Evolutionary conservation across 768 basidiomycete genomes (phyloP).

Genomic region (Leccinum variicolor): DNA sequence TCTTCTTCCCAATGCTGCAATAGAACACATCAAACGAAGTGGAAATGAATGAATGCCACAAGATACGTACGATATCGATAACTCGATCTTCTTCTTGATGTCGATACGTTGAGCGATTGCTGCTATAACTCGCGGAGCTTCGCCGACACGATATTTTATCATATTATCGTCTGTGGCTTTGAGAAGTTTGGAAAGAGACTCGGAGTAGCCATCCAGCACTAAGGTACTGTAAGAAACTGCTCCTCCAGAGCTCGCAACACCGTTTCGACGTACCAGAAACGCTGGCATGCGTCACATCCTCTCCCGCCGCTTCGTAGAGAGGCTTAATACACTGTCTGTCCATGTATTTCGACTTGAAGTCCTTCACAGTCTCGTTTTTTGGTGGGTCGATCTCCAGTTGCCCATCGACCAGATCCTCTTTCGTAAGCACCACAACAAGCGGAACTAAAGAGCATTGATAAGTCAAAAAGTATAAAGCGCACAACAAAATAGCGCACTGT

Average conservation of each 20-base stretch:
- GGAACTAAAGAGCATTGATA: conserved; percentile 3
- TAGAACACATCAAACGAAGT: neutral
- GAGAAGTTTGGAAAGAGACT: conserved; percentile 3
- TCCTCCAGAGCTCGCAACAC: neutral
- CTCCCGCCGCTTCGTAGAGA: neutral
- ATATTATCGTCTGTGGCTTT: conserved; percentile 2
- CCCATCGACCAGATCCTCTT: conserved; percentile 5
- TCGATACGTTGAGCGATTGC: conserved; percentile 15
- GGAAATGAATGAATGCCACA: neutral
- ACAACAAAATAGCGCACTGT: neutral
- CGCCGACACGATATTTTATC: conserved; percentile 2
- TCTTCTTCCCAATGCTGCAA: conserved; percentile 11
- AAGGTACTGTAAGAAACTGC: neutral
- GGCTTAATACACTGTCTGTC: neutral
- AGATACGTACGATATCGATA: conserved; percentile 7
- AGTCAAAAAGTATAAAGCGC: neutral
- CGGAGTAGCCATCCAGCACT: conserved; percentile 3
- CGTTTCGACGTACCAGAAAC: conserved; percentile 8
- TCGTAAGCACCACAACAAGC: conserved; percentile 16
- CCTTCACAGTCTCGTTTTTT: neutral
- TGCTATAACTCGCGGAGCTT: conserved; percentile 8
- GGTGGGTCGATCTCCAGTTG: conserved; percentile 6
- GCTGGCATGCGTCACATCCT: neutral
- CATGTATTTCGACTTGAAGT: neutral
- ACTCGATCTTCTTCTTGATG: conserved; percentile 14